Evolutionary conservation across 1,139 yeast genomes (phyloP).

Genomic region (Taphrina pruni): DNA sequence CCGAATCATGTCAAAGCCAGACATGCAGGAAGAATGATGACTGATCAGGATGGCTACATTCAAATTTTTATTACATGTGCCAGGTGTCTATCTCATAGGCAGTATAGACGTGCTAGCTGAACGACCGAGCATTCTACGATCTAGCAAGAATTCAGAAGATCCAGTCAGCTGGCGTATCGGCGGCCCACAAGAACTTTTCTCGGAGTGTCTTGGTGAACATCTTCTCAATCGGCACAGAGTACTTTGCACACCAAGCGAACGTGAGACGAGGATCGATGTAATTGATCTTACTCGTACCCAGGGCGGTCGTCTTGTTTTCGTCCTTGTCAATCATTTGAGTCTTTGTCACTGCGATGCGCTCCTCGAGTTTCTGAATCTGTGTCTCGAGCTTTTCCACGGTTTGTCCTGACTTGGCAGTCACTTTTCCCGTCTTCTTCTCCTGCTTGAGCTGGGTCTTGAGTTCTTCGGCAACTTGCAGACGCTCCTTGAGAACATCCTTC

Average conservation of each 20-base stretch:
- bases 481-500: constrained; percentile 64
- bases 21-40: not conserved
- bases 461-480: constrained; percentile 65
- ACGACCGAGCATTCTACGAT: not conserved
- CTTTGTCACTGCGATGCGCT: constrained; percentile 69
- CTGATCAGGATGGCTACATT: not conserved
- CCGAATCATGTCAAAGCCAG: not conserved
- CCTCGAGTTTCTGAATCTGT: constrained; percentile 76
- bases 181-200: constrained; percentile 95
- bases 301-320: constrained; percentile 90
- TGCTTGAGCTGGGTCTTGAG: constrained; percentile 58
- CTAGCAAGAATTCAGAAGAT: constrained; percentile 58
- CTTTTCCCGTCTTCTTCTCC: constrained; percentile 69
- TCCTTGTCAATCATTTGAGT: constrained; percentile 88
- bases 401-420: constrained; percentile 59
- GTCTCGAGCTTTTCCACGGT: constrained; percentile 74
- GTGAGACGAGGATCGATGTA: constrained; percentile 94
- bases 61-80: too few species aligned
- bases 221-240: constrained; percentile 87
- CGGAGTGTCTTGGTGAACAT: constrained; percentile 87
- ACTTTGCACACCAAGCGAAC: constrained; percentile 86
- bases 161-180: constrained; percentile 90
- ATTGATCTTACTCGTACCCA: constrained; percentile 91
- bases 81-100: too few species aligned
- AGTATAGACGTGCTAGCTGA: too few species aligned